Conservation (phyloP, 2,329 filamentous ascomycete genomes). For the Capronia coronata region DNA sequence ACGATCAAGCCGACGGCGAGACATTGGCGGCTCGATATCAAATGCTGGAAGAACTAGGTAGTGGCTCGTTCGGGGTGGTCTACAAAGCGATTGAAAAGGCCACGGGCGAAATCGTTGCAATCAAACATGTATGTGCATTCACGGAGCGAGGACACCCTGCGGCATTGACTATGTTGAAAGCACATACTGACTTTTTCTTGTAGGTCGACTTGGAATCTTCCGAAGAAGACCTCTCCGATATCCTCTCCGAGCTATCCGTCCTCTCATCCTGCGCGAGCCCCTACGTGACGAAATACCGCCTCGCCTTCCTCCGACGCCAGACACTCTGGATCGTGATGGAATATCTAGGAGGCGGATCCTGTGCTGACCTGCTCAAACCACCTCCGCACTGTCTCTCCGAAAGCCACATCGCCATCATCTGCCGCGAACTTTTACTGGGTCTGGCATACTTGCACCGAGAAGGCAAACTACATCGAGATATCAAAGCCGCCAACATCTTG, state of each 20-base stretch:
- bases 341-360: constrained; percentile 89
- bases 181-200: constrained; percentile 10
- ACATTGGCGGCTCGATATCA: constrained; percentile 67
- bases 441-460: constrained; percentile 90
- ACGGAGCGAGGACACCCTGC: too few species aligned
- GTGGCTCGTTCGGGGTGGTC: constrained; percentile 91
- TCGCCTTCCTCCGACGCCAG: constrained; percentile 88
- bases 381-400: constrained; percentile 55
- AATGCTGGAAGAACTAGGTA: constrained; percentile 91
- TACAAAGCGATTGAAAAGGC: constrained; percentile 91
- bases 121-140: constrained; percentile 90
- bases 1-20: constrained; percentile 25
- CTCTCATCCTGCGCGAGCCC: constrained; percentile 87
- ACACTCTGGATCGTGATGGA: constrained; percentile 99
- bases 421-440: constrained; percentile 80
- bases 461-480: constrained; percentile 93
- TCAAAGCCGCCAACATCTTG: constrained; percentile 94
- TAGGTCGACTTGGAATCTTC: constrained; percentile 98
- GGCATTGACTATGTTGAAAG: too few species aligned
- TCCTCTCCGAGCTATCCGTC: constrained; percentile 93
- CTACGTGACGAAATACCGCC: constrained; percentile 92
- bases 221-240: constrained; percentile 96
- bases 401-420: constrained; percentile 86
- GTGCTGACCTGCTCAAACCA: constrained; percentile 68
- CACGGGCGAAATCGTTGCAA: constrained; percentile 88